phyloP scores from a whole-genome alignment of 371 early-diverging fungal genomes.

The Conidiobolus incongruus region DNA sequence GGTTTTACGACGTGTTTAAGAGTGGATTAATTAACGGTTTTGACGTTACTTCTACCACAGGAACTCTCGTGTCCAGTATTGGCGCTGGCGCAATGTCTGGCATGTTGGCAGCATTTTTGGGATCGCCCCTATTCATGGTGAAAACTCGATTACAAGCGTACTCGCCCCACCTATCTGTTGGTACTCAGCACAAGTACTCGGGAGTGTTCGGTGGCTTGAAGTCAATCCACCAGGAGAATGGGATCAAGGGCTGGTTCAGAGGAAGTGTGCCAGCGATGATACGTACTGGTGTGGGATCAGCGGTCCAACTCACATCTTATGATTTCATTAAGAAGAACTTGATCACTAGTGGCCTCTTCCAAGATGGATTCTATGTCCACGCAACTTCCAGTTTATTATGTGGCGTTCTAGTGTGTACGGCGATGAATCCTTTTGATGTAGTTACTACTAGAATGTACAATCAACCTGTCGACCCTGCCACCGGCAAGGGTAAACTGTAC shows the following conservation, averaged over 20 bases:
- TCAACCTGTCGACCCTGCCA: constrained; percentile 42
- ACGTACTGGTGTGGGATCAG: constrained; percentile 74
- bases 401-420: constrained; percentile 64
- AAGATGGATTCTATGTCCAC: constrained; percentile 42
- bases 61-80: constrained; percentile 19
- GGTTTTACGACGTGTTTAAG: constrained; percentile 65
- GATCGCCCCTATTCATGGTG: constrained; percentile 74
- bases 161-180: constrained; percentile 50
- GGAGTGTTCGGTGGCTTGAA: constrained; percentile 36
- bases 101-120: constrained; percentile 56
- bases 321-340: constrained; percentile 52
- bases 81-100: constrained; percentile 36
- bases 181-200: constrained; percentile 71
- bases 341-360: constrained; percentile 27
- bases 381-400: constrained; percentile 57
- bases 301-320: constrained; percentile 81
- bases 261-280: constrained; percentile 79
- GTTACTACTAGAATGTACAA: constrained; percentile 89
- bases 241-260: constrained; percentile 57
- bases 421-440: constrained; percentile 95
- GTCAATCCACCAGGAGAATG: constrained; percentile 48
- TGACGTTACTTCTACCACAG: constrained; percentile 3
- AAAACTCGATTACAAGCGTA: constrained; percentile 91
- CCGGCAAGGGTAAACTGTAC: constrained; percentile 47
- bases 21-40: constrained; percentile 7